Evolutionary conservation across 2,329 filamentous ascomycete species (phyloP).

Genomic region (Xylariales sp.): DNA sequence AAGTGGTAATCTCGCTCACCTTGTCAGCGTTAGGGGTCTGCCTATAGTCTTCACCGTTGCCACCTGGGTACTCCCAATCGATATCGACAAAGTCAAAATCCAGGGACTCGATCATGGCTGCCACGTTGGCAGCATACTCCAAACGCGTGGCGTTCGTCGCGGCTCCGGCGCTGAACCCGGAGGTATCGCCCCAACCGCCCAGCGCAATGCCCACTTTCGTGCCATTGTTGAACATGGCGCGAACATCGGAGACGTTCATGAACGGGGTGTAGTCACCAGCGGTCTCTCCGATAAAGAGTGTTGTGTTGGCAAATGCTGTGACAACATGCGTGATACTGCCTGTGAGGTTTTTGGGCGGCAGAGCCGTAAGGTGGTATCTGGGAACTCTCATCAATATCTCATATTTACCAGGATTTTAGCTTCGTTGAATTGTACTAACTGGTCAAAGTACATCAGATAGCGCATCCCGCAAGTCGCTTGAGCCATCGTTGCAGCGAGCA

Average conservation of each 20-base stretch:
- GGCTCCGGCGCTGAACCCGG: conserved; percentile 57
- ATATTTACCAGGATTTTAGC: no score
- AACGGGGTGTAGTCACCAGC: conserved; percentile 18
- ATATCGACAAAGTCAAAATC: conserved; percentile 69
- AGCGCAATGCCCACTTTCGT: conserved; percentile 68
- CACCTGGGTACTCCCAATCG: conserved; percentile 64
- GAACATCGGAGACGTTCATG: conserved; percentile 24
- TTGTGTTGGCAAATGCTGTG: conserved; percentile 22
- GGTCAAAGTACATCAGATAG: no score
- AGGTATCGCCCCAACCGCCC: conserved; percentile 69
- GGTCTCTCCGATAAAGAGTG: conserved; percentile 19
- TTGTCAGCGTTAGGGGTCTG: conserved; percentile 56
- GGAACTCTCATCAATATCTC: no score
- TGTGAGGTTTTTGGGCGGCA: conserved; percentile 9
- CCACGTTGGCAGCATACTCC: conserved; percentile 61
- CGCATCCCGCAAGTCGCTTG: no score
- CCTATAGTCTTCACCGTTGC: conserved; percentile 69
- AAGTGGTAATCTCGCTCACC: conserved; percentile 58
- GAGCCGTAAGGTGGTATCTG: conserved; percentile 10
- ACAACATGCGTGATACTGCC: conserved; percentile 24
- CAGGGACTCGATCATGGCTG: conserved; percentile 54
- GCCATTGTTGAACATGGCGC: conserved; percentile 40
- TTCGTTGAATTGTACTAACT: no score
- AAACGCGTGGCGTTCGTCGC: conserved; percentile 45
- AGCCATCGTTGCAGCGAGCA: no score